phyloP scores from a whole-genome alignment of 768 basidiomycete species.

The Leccinum broughii region DNA sequence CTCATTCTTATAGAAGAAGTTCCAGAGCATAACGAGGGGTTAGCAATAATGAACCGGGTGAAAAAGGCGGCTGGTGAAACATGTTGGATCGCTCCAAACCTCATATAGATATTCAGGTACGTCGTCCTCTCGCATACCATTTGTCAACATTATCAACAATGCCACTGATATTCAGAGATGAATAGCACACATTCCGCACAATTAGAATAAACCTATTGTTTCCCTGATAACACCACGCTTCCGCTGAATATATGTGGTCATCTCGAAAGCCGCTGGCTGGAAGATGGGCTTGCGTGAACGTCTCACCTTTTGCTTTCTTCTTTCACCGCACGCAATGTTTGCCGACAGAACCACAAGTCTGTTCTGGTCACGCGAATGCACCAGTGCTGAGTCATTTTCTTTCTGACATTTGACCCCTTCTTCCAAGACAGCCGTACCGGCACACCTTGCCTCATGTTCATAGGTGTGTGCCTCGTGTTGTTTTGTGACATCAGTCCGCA shows the following conservation, averaged over 20 bases:
- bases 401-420: not conserved
- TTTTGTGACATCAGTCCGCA: not conserved
- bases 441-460: slow-evolving; percentile 12
- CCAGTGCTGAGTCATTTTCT: not conserved
- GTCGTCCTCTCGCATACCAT: slow-evolving; percentile 3
- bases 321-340: not conserved
- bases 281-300: not conserved
- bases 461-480: slow-evolving; percentile 15
- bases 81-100: slow-evolving; percentile 28
- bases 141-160: not conserved
- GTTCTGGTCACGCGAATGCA: not conserved
- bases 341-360: not conserved
- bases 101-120: slow-evolving; percentile 20
- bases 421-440: not conserved
- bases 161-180: not conserved
- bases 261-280: not conserved
- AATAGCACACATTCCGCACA: not conserved
- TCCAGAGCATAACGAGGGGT: slow-evolving; percentile 74
- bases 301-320: not conserved
- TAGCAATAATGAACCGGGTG: slow-evolving; percentile 94
- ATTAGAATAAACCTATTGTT: not conserved
- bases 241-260: not conserved
- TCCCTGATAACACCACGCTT: not conserved
- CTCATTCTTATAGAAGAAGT: slow-evolving; percentile 86
- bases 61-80: slow-evolving; percentile 80